These are phyloP conservation scores for Sesbania bispinosa DNA, from an alignment of 306 rosid genomes.

Conservation along the genomic window DNA sequence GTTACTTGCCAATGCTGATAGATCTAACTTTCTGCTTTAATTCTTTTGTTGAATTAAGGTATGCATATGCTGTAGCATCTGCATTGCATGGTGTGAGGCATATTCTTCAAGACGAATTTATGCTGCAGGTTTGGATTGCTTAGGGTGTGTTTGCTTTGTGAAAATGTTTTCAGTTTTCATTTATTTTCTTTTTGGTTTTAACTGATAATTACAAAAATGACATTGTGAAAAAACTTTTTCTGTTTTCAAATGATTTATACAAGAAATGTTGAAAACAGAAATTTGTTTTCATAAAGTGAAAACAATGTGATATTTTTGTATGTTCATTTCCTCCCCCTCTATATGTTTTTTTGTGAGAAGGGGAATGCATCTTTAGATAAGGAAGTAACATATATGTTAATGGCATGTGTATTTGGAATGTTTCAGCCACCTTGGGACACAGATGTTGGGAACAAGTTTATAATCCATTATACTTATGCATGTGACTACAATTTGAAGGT, in stretches of 20 bases:
- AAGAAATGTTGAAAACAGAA: background rate
- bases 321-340: background rate
- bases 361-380: background rate
- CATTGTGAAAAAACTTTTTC: background rate
- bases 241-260: no score
- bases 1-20: no score
- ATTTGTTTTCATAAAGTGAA: background rate
- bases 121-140: constrained; percentile 61
- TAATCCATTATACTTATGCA: constrained; percentile 74
- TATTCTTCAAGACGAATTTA: constrained; percentile 58
- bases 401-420: background rate
- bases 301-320: background rate
- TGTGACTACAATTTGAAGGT: constrained; percentile 77
- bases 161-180: no score
- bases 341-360: background rate
- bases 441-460: constrained; percentile 47
- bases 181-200: no score
- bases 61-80: constrained; percentile 81
- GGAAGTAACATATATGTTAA: background rate
- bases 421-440: constrained; percentile 88
- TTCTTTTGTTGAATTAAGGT: constrained; percentile 44
- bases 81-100: constrained; percentile 73
- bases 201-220: no score
- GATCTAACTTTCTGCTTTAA: background rate
- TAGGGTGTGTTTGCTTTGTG: no score